Evolutionary conservation across 345 rosid genomes (phyloP), one percentile per base, ranked within the genome.

Genomic region (Barbarea vulgaris): DNA sequence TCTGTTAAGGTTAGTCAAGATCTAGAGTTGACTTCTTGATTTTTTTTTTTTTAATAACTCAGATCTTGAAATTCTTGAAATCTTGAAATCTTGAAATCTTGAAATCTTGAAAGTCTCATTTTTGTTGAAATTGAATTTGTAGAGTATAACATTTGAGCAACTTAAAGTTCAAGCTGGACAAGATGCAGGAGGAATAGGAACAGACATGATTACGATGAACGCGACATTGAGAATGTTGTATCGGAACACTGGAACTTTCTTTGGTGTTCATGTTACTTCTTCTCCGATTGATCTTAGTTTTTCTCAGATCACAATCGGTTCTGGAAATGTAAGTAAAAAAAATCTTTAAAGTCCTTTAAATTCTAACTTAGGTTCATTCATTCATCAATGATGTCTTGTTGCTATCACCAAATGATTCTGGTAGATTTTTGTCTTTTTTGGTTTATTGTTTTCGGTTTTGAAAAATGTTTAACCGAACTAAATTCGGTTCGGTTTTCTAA

Each of bases 101-200:
- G n/a, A n/a, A n/a, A n/a, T n/a, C n/a, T n/a, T n/a, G n/a, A n/a
- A n/a, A n/a, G n/a, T 41, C n/a, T 62, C 4, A 14, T 21, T 11
- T 37, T 11, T 37, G 12, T 39, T 9, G 56, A 31, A 31, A 60
- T 12, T 9, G 11, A 12, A 22, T 75, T 75, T 68, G 75, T 77
- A 93, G 98, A 91, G 93, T 36, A 87, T 94, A 36, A 84, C 81
- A 17, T 88, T 94, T 37, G 96, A 91, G 79, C 87, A 85, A 61
- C 82, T 94, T 70, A 86, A 67, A 72, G 81, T 94, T 77, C 98
- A 94, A 85, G 97, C 98, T 36, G 98, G 98, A 25, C 87, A 96
- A 14, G 98, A 91, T 85, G 75, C 76, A 1, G 82, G 89, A 2
- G 97, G 96, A 15, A 93, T 94, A 25, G 86, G 97, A 31, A 94